Base-by-base conservation (phyloP, 2,329 filamentous ascomycete genomes). In the Penicillium aurantiogriseum region DNA sequence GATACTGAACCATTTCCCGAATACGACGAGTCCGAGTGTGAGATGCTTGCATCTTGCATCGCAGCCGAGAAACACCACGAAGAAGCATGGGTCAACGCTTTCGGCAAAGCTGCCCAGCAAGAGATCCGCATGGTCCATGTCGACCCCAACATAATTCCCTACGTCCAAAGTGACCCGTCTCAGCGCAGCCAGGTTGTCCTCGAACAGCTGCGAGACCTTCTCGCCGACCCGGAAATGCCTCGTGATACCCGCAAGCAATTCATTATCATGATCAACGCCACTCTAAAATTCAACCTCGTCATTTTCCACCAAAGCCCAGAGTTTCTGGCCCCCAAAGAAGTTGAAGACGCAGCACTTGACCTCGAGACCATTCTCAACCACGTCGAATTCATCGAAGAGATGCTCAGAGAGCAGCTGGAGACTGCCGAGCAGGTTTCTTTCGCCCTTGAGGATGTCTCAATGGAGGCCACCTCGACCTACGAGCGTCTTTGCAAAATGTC, bases 1-100 rank as follows among this genome's bases (percentile, higher is more conserved):
- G 65, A 65, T 9, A 10, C 56, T 1, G 69, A 72, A 39, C 63
- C 67, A 0, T 72, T 72, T 21, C 69, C 69, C 0, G 66, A 67
- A 11, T 72, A 70, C 47, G 54, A 67, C 40, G 61, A 67, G 25
- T 31, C 38, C 7, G 45, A 50, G 10, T 51, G 52, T 25, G 45
- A 44, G 54, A 53, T 9, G 63, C 5, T 35, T 39, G 48, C 59
- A 43, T 59, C 65, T 25, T 29, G 21, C 2, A 23, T 51, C 3
- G 31, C 43, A 2, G 42, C 53, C 5, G 57, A 70, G 27, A 49
- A 54, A 15, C 45, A 40, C 7, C 51, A 58, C 5, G 64, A 68
- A n/a, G 54, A 61, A 23, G 63, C 63, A 15, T 71, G 69, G 56
- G 59, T 60, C 7, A 42, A 58, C 15, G 67, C 69, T 3, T 52